Base-by-base conservation (phyloP, 2,329 filamentous ascomycete genomes). In the Penicillium sp. region DNA sequence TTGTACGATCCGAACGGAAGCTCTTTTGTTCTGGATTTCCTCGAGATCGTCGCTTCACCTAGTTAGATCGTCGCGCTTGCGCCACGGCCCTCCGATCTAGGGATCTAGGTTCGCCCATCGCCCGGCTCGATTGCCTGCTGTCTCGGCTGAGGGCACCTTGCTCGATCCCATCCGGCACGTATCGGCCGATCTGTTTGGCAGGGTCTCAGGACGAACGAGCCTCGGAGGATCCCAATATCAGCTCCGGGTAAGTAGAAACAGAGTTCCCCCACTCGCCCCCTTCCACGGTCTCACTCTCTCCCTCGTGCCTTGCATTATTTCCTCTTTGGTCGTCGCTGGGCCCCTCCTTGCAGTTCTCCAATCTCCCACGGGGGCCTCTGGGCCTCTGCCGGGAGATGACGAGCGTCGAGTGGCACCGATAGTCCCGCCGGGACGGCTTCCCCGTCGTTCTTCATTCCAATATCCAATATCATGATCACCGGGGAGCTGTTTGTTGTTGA, bases 231-330 rank as follows among this genome's bases (percentile, higher is more conserved):
- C 17, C 13, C 26, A 27, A 34, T 42, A 40, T 49, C 48, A 43
- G 40, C 51, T 52, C 48, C 52, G 63, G 59, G 59, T 64, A 57
- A 56, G 61, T 39, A 51, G 45, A 51, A 36, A 37, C 28, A 39
- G 32, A 32, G 32, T 43, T 45, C n/a, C 35, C 43, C 43, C 46
- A 50, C 46, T 39, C 50, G 48, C 43, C 50, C 54, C 57, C 49
- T 50, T 51, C 51, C 54, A 54, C 54, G 51, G 48, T 53, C 53
- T 56, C 51, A 53, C 39, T 47, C 38, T 28, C 25, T 45, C 41
- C 52, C 49, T 49, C 48, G 58, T 64, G 60, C 62, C 62, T 64
- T 64, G 62, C 61, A 63, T 64, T 48, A 28, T 44, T 47, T 51
- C 48, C 53, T 56, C 37, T 61, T 58, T 49, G 28, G 45, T 4